A percentile compares a stretch with the other conserved stretches of the same genome.
These are phyloP conservation scores for Toxicodendron radicans DNA, from an alignment of 345 rosid genomes.

Conservation along the genomic window DNA sequence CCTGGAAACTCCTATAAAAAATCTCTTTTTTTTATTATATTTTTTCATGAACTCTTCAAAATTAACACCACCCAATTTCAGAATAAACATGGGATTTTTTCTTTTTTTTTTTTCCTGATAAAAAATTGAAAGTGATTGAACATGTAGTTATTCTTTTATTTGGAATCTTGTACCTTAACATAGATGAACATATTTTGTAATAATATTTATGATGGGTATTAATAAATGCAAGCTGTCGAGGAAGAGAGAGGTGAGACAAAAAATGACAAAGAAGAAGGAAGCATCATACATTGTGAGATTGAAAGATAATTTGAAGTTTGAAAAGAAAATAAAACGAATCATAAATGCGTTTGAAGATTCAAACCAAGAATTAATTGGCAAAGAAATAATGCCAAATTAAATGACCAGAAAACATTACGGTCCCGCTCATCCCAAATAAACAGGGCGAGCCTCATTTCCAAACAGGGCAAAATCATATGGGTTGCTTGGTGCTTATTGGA, in stretches of 20 bases:
- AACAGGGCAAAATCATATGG: neutral
- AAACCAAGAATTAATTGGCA: neutral
- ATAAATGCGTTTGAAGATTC: slow-evolving; percentile 17
- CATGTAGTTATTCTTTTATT: neutral
- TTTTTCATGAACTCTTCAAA: too few species aligned
- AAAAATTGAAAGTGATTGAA: neutral
- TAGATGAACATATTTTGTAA: too few species aligned
- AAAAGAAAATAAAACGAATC: neutral
- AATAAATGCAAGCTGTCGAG: too few species aligned
- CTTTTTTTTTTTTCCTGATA: too few species aligned
- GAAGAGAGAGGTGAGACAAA: neutral
- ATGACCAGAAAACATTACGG: neutral
- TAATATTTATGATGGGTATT: too few species aligned
- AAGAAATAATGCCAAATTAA: slow-evolving; percentile 8
- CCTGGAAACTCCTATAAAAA: slow-evolving; percentile 24
- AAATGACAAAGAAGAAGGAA: neutral
- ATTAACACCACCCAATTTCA: too few species aligned
- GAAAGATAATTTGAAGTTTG: too few species aligned
- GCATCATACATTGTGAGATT: slow-evolving; percentile 5
- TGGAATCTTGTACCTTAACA: too few species aligned
- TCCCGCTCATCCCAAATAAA: neutral
- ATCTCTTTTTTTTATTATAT: too few species aligned
- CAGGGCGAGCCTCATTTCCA: neutral
- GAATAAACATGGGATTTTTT: too few species aligned
- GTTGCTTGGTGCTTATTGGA: neutral